A percentile compares a stretch with the other conserved stretches of the same genome.
Evolutionary conservation across 176 grass and related monocot species (phyloP).

Genomic region (Dactylis glomerata): DNA sequence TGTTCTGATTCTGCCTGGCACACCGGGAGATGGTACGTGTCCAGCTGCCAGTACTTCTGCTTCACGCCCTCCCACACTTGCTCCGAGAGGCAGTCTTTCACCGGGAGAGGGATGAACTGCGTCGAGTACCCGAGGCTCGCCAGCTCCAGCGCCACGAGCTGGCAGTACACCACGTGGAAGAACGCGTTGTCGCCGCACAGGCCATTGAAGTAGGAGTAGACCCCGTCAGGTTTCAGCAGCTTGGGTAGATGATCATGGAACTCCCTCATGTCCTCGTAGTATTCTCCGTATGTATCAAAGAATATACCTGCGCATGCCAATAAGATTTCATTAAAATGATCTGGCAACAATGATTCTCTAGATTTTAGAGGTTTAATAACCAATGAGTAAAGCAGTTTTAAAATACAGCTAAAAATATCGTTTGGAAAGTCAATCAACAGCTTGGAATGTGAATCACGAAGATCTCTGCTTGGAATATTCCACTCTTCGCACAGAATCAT

Average conservation of each 20-base stretch:
- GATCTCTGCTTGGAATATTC: not conserved
- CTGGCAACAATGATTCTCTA: not conserved
- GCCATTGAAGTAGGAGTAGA: conserved; percentile 96
- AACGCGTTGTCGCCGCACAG: conserved; percentile 92
- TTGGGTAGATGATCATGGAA: conserved; percentile 81
- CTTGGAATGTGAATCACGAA: not conserved
- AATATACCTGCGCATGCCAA: conserved; percentile 52
- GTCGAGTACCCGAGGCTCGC: conserved; percentile 68
- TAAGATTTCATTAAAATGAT: not conserved
- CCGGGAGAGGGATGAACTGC: conserved; percentile 84
- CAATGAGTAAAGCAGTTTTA: not conserved
- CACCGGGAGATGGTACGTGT: conserved; percentile 86
- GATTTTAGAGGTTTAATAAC: not conserved
- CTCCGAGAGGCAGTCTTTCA: conserved; percentile 65
- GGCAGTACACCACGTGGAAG: conserved; percentile 85
- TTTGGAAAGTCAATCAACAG: not conserved
- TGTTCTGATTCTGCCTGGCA: conserved; percentile 61
- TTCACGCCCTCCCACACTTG: conserved; percentile 78
- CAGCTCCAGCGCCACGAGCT: conserved; percentile 71
- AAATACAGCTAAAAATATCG: not conserved
- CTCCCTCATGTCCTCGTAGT: conserved; percentile 83
- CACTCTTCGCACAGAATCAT: not conserved
- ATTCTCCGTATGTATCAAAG: conserved; percentile 91
- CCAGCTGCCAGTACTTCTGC: conserved; percentile 93
- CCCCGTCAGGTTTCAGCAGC: conserved; percentile 65